A percentile compares a stretch with the other conserved stretches of the same genome.
These are phyloP conservation scores for Decorospora gaudefroyi DNA, from an alignment of 2,329 filamentous ascomycete genomes.

Conservation along the genomic window DNA sequence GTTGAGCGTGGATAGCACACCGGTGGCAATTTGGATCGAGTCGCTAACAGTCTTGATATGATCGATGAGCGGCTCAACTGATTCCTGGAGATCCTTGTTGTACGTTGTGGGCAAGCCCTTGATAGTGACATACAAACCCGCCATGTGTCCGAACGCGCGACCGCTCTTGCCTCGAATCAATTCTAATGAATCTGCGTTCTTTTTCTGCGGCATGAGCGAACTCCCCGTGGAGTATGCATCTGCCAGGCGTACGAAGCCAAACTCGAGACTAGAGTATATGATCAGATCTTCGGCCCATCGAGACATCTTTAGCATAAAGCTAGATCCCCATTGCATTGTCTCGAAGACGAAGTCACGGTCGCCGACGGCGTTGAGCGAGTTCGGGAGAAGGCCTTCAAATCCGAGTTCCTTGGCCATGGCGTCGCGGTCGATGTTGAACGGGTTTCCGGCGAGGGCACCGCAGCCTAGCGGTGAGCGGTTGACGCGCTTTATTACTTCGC, in stretches of 20 bases:
- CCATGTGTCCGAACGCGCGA: constrained; percentile 78
- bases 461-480: constrained; percentile 73
- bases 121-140: constrained; percentile 75
- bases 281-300: constrained; percentile 86
- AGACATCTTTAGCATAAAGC: constrained; percentile 78
- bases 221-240: constrained; percentile 81
- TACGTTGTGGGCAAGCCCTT: constrained; percentile 80
- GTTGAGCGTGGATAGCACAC: constrained; percentile 74
- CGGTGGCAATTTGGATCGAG: constrained; percentile 80
- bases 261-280: constrained; percentile 76
- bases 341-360: constrained; percentile 85
- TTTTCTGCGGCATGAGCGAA: constrained; percentile 82
- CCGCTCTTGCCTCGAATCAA: constrained; percentile 78
- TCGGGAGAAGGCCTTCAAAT: constrained; percentile 74
- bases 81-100: constrained; percentile 93
- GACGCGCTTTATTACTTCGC: constrained; percentile 73
- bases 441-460: constrained; percentile 79
- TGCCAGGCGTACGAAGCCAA: constrained; percentile 73
- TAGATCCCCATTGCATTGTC: constrained; percentile 77
- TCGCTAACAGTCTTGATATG: constrained; percentile 79
- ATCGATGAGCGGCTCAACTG: constrained; percentile 82
- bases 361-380: constrained; percentile 75
- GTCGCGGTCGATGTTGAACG: constrained; percentile 79
- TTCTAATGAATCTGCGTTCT: constrained; percentile 76
- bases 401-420: constrained; percentile 79